Conservation (phyloP, 108 stramenopile species). For the Ochromonas danica region DNA sequence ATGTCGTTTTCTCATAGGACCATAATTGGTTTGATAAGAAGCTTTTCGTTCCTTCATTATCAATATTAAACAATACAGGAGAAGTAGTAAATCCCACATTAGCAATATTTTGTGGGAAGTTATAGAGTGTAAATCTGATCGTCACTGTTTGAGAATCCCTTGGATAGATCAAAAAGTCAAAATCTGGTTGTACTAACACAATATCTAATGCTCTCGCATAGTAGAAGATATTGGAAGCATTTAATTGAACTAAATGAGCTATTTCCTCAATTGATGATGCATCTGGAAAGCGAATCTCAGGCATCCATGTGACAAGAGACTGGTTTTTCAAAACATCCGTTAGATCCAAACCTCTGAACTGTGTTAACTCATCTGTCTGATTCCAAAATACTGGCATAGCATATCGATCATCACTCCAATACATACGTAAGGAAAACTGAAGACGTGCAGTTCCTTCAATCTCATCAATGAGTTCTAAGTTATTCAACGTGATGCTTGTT, state of each 20-base stretch:
- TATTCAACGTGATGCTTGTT: neutral
- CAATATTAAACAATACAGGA: neutral
- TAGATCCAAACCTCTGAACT: neutral
- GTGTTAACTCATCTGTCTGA: neutral
- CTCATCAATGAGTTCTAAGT: neutral
- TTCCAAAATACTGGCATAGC: neutral
- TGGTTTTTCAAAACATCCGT: neutral
- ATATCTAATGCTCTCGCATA: neutral
- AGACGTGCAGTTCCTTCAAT: slow-evolving; percentile 11
- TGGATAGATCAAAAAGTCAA: neutral
- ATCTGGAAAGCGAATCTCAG: neutral
- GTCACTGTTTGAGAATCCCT: neutral
- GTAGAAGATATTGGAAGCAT: neutral
- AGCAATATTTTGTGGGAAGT: neutral
- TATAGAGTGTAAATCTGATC: neutral
- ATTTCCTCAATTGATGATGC: neutral
- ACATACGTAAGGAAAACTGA: neutral
- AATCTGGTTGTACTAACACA: neutral
- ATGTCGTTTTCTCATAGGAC: neutral
- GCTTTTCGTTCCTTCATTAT: neutral
- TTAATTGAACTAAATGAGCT: neutral
- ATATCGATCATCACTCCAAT: neutral
- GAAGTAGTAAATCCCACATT: neutral
- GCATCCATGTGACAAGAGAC: neutral
- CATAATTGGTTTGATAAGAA: neutral